phyloP scores from a whole-genome alignment of 257 asterid genomes.

The Fraxinus quadrangulata region DNA sequence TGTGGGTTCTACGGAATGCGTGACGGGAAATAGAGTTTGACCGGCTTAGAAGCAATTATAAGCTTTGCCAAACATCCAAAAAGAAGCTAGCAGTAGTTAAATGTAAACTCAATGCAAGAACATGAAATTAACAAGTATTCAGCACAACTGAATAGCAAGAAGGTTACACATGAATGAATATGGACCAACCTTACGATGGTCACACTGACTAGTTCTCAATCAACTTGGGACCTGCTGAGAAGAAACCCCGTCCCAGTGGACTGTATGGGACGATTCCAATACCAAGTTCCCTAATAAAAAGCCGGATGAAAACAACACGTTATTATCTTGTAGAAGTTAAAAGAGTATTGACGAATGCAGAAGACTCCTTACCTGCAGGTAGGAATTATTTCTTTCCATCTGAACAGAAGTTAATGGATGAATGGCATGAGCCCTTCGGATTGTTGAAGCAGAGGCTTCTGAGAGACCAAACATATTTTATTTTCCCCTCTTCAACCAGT shows the following conservation, averaged over 20 bases:
- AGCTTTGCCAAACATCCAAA: no score
- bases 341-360: background rate
- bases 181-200: conserved; percentile 11
- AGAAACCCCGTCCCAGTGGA: conserved; percentile 26
- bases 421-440: conserved; percentile 42
- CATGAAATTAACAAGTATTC: background rate
- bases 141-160: background rate
- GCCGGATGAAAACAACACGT: background rate
- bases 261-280: conserved; percentile 26
- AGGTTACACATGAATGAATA: background rate
- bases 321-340: background rate
- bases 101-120: background rate
- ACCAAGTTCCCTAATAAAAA: conserved; percentile 24
- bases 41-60: no score
- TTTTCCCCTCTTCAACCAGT: conserved; percentile 32
- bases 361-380: conserved; percentile 30
- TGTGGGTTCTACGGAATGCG: no score
- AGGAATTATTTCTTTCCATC: conserved; percentile 39
- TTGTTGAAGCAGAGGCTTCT: conserved; percentile 39
- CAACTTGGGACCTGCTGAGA: conserved; percentile 17
- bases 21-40: no score
- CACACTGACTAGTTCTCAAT: conserved; percentile 6
- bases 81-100: background rate
- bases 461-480: conserved; percentile 34
- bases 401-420: conserved; percentile 43